Evolutionary conservation across 2,329 filamentous ascomycete species (phyloP).

Genomic region (Diaporthe velutina): DNA sequence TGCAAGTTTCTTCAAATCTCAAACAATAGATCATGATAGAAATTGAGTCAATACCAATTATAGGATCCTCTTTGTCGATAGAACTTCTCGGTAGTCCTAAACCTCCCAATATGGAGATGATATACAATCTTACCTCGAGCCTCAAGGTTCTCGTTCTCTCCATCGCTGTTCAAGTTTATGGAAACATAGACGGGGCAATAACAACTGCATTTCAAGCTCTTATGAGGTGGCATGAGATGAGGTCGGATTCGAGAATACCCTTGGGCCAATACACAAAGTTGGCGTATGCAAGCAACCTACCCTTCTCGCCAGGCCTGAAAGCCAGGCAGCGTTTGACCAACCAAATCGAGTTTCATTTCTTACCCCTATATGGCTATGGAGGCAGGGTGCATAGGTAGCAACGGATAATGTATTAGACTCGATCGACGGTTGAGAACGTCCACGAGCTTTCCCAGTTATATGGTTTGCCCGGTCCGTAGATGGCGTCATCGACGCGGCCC

Average conservation of each 20-base stretch:
- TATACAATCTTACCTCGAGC: not conserved
- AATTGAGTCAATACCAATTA: not conserved
- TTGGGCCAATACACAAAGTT: no score
- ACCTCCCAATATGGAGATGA: not conserved
- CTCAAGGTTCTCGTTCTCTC: not conserved
- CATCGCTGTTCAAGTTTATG: not conserved
- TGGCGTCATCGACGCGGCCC: not conserved
- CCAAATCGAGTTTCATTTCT: no score
- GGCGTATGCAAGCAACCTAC: no score
- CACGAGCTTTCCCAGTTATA: conserved; percentile 22
- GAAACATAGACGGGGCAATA: not conserved
- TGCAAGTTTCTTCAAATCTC: not conserved
- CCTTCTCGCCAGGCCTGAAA: no score
- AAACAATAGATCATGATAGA: not conserved
- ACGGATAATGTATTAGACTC: no score
- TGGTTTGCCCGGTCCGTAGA: not conserved
- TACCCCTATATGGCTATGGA: no score
- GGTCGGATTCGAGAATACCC: no score
- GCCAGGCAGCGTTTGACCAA: no score
- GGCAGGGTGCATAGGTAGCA: no score
- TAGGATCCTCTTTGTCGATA: not conserved
- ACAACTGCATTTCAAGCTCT: not conserved
- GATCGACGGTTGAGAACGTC: conserved; percentile 6
- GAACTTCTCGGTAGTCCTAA: not conserved
- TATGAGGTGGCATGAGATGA: not conserved